A percentile compares a stretch with the other conserved stretches of the same genome.
phyloP scores from a whole-genome alignment of 2,329 filamentous ascomycete species.

The Neofusicoccum cordaticola region DNA sequence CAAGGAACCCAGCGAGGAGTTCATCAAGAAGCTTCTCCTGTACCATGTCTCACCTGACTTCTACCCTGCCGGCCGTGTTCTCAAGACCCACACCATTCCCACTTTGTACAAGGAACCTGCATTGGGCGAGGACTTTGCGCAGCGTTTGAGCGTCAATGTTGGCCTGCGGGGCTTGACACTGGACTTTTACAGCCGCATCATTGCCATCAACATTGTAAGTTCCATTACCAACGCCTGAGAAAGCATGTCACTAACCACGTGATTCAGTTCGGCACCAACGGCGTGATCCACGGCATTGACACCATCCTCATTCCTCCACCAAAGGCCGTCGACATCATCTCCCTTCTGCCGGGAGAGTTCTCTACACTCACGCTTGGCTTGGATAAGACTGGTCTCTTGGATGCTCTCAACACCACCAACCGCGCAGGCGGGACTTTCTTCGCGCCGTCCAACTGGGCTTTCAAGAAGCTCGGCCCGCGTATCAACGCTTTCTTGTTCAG shows the following conservation, averaged over 20 bases:
- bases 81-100: constrained; percentile 70
- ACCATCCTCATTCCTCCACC: constrained; percentile 75
- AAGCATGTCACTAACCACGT: background rate
- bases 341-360: constrained; percentile 66
- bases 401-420: constrained; percentile 54
- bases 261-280: constrained; percentile 67
- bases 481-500: constrained; percentile 87
- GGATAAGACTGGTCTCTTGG: constrained; percentile 68
- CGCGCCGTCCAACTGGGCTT: constrained; percentile 78
- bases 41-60: constrained; percentile 73
- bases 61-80: constrained; percentile 64
- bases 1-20: constrained; percentile 65
- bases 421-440: constrained; percentile 72
- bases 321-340: constrained; percentile 60
- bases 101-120: constrained; percentile 59
- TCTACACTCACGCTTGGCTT: constrained; percentile 75
- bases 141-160: constrained; percentile 69
- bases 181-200: constrained; percentile 73
- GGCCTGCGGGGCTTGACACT: constrained; percentile 63
- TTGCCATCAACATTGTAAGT: constrained; percentile 68
- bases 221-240: background rate
- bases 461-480: constrained; percentile 66
- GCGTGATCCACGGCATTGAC: constrained; percentile 76
- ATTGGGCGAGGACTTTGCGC: constrained; percentile 61
- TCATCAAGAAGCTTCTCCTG: constrained; percentile 64